phyloP scores from a whole-genome alignment of 306 rosid genomes.

The Vicia faba region DNA sequence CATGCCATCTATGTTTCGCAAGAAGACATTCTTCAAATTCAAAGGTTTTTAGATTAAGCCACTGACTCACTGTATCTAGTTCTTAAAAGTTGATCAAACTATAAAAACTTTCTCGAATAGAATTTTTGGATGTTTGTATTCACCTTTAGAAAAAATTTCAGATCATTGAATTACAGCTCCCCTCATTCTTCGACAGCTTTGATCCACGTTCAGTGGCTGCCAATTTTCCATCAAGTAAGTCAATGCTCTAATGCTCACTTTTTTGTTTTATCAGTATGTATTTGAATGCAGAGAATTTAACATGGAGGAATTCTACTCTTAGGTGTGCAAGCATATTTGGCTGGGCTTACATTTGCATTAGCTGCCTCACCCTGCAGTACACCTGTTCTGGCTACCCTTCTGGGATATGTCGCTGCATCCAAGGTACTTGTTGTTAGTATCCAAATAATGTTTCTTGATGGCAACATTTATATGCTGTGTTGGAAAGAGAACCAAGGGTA shows the following conservation, averaged over 20 bases:
- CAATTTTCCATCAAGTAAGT: constrained; percentile 85
- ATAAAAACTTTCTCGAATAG: background rate
- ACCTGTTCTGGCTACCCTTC: constrained; percentile 80
- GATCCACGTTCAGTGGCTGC: constrained; percentile 92
- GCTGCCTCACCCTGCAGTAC: constrained; percentile 99
- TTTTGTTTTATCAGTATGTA: background rate
- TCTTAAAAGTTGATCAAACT: constrained; percentile 18
- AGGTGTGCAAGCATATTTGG: constrained; percentile 96
- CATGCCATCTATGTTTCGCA: background rate
- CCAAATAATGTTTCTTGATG: constrained; percentile 21
- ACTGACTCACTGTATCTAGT: background rate
- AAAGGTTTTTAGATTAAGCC: constrained; percentile 11
- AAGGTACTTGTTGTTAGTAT: constrained; percentile 59
- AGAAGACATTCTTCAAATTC: constrained; percentile 1
- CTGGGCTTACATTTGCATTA: constrained; percentile 95
- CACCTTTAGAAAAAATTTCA: constrained; percentile 34
- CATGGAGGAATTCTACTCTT: constrained; percentile 32
- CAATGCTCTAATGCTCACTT: constrained; percentile 12
- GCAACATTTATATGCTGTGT: constrained; percentile 5
- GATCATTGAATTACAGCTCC: constrained; percentile 82
- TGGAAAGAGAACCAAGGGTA: constrained; percentile 14
- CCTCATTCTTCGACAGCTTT: constrained; percentile 83
- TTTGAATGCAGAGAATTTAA: constrained; percentile 27
- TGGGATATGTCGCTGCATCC: constrained; percentile 93
- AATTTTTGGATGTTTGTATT: constrained; percentile 21